Conservation (phyloP, 2,329 filamentous ascomycete species). For the Colletotrichum noveboracense region DNA sequence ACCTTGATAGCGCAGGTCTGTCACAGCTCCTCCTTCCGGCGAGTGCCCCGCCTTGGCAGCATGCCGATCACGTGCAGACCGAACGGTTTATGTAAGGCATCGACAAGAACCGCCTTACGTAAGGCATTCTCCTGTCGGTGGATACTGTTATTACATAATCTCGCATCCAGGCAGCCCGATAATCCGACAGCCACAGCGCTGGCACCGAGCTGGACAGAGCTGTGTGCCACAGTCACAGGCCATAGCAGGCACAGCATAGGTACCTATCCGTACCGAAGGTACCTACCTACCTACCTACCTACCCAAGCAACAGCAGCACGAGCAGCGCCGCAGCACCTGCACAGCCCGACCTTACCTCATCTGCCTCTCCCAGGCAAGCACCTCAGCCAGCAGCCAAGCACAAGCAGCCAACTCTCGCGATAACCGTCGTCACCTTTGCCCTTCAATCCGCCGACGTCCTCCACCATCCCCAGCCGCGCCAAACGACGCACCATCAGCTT, state of each 20-base stretch:
- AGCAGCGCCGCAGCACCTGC: background rate
- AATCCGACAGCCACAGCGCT: background rate
- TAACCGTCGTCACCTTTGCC: slow-evolving; percentile 6
- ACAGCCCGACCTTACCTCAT: slow-evolving; percentile 9
- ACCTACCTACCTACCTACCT: background rate
- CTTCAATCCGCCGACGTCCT: background rate
- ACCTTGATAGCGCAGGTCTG: background rate
- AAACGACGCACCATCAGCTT: background rate
- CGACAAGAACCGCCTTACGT: background rate
- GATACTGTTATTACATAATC: background rate
- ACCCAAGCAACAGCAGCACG: background rate
- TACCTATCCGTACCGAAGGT: background rate
- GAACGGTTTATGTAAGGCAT: background rate
- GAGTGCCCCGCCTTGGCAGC: background rate
- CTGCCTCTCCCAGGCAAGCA: background rate
- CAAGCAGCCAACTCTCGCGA: background rate
- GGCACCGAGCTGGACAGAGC: background rate
- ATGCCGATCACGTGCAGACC: background rate
- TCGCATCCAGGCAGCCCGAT: background rate
- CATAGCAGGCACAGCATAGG: background rate
- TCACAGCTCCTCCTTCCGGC: background rate
- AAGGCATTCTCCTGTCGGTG: background rate
- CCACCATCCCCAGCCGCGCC: background rate
- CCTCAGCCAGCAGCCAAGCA: background rate
- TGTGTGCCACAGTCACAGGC: background rate